Evolutionary conservation across 768 basidiomycete genomes (phyloP).

Genomic region (Leccinum truebloodii): DNA sequence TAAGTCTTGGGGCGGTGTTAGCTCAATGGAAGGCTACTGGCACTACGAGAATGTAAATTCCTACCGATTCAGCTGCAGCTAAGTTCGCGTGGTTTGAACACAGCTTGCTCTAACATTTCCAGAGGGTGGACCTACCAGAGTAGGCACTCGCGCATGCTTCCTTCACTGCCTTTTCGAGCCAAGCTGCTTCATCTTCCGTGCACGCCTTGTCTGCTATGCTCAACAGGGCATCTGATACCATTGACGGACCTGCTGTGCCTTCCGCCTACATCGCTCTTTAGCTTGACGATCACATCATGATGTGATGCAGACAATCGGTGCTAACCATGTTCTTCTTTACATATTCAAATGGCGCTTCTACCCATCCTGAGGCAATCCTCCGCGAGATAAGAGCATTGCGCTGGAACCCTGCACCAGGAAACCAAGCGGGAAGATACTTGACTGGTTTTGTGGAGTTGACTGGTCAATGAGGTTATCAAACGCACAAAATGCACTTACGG

Average conservation of each 20-base stretch:
- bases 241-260: too few species aligned
- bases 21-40: too few species aligned
- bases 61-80: too few species aligned
- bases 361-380: conserved; percentile 6
- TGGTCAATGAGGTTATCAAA: too few species aligned
- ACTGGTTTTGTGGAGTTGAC: conserved; percentile 13
- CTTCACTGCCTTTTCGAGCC: conserved; percentile 18
- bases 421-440: conserved; percentile 23
- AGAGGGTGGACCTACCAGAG: conserved; percentile 11
- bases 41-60: too few species aligned
- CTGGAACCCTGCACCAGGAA: conserved; percentile 26
- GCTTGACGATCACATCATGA: too few species aligned
- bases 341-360: conserved; percentile 26
- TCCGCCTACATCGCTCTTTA: too few species aligned
- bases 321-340: conserved; percentile 25
- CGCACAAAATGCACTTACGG: too few species aligned
- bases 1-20: too few species aligned
- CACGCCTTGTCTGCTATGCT: neutral
- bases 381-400: conserved; percentile 16
- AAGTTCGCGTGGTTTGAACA: neutral
- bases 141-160: conserved; percentile 15
- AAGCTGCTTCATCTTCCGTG: conserved; percentile 8
- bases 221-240: too few species aligned
- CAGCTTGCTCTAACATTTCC: neutral
- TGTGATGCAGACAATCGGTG: neutral